Percentiles rank a stretch among this genome's conserved stretches.
These are phyloP conservation scores for Neofusicoccum sp. DNA, from an alignment of 2,329 filamentous ascomycete species.

Conservation along the genomic window DNA sequence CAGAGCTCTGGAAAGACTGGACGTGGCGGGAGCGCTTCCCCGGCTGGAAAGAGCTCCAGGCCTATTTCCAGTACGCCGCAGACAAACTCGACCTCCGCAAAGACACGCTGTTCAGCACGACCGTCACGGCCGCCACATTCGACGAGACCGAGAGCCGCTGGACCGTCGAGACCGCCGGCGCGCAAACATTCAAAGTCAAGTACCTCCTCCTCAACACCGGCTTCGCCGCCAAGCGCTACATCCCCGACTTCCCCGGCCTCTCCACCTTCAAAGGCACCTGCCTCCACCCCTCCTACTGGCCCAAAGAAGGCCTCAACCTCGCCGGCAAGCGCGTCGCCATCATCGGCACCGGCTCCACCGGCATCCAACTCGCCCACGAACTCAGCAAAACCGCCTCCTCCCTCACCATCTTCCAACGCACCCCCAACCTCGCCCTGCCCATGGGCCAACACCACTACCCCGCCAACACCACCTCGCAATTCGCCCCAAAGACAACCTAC, in stretches of 20 bases:
- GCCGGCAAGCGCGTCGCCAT: constrained; percentile 23
- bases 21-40: constrained; percentile 39
- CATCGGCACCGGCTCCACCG: constrained; percentile 30
- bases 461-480: neutral
- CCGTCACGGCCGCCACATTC: constrained; percentile 34
- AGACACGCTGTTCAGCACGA: constrained; percentile 44
- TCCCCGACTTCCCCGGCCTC: constrained; percentile 35
- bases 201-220: constrained; percentile 36
- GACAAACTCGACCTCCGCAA: constrained; percentile 34
- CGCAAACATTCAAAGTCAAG: constrained; percentile 22
- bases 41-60: constrained; percentile 32
- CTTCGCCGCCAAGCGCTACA: constrained; percentile 31
- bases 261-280: constrained; percentile 33
- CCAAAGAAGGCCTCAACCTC: constrained; percentile 19
- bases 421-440: constrained; percentile 28
- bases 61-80: constrained; percentile 35
- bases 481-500: constrained; percentile 19
- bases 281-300: constrained; percentile 29
- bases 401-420: constrained; percentile 13
- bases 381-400: constrained; percentile 22
- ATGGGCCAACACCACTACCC: constrained; percentile 27
- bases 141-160: constrained; percentile 31
- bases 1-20: constrained; percentile 31
- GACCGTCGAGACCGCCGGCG: constrained; percentile 30
- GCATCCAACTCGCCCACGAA: constrained; percentile 29